phyloP scores from a whole-genome alignment of 73 alveolate genomes.

The Chromera velia region DNA sequence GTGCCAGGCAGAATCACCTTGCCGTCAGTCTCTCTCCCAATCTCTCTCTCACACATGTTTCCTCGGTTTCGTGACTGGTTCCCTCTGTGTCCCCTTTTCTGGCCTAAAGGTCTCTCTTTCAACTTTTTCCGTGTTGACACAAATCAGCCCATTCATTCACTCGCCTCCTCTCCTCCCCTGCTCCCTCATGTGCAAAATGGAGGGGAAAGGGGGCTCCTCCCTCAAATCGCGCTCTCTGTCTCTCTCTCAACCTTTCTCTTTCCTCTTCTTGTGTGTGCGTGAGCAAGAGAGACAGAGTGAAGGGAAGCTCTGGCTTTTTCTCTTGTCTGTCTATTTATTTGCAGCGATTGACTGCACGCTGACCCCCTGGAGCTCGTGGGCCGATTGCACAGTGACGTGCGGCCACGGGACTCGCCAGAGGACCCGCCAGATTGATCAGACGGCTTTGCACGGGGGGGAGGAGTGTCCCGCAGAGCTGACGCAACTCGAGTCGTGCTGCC shows the following conservation, averaged over 20 bases:
- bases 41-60: too few species aligned
- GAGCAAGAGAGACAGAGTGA: not conserved
- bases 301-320: not conserved
- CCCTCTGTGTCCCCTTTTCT: not conserved
- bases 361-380: not conserved
- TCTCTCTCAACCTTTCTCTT: not conserved
- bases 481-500: too few species aligned
- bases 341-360: not conserved
- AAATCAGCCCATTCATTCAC: not conserved
- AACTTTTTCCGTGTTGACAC: not conserved
- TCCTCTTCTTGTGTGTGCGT: not conserved
- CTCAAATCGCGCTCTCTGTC: not conserved
- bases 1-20: not conserved
- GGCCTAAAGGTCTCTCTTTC: not conserved
- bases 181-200: not conserved
- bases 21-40: too few species aligned
- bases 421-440: conserved; percentile 5
- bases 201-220: not conserved
- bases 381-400: not conserved
- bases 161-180: not conserved
- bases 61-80: not conserved
- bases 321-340: too few species aligned
- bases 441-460: conserved; percentile 35
- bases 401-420: conserved; percentile 2
- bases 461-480: too few species aligned